phyloP scores from a whole-genome alignment of 257 asterid genomes.

The Solanum dulcamara region DNA sequence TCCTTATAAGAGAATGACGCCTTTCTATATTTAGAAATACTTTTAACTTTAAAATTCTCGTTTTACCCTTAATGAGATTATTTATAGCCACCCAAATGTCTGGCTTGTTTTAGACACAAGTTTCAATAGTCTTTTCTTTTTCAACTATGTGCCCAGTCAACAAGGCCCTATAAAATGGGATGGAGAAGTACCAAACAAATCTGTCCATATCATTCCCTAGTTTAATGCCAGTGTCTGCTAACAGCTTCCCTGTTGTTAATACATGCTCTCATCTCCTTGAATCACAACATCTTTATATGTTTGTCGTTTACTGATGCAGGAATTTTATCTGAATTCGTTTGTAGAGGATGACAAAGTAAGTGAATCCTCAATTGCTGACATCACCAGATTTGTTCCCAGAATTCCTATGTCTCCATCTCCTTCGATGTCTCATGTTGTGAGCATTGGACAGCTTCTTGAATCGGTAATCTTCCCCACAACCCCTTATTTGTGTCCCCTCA shows the following conservation, averaged over 20 bases:
- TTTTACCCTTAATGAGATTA: background rate
- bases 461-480: slow-evolving; percentile 36
- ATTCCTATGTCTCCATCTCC: slow-evolving; percentile 75
- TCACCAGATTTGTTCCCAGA: slow-evolving; percentile 60
- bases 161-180: background rate
- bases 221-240: background rate
- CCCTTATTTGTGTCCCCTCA: background rate
- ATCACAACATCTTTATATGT: background rate
- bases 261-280: background rate
- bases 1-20: background rate
- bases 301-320: slow-evolving; percentile 31
- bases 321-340: slow-evolving; percentile 48
- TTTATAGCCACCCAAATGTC: background rate
- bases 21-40: background rate
- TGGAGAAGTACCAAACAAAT: background rate
- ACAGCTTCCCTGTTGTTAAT: background rate
- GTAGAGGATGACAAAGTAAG: slow-evolving; percentile 68
- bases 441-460: slow-evolving; percentile 89
- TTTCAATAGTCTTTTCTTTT: background rate
- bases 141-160: background rate
- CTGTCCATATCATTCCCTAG: background rate
- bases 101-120: background rate
- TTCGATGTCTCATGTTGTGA: slow-evolving; percentile 67
- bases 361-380: slow-evolving; percentile 66
- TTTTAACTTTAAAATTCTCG: background rate